phyloP scores from a whole-genome alignment of 768 basidiomycete genomes.

The Cystofilobasidium macerans region DNA sequence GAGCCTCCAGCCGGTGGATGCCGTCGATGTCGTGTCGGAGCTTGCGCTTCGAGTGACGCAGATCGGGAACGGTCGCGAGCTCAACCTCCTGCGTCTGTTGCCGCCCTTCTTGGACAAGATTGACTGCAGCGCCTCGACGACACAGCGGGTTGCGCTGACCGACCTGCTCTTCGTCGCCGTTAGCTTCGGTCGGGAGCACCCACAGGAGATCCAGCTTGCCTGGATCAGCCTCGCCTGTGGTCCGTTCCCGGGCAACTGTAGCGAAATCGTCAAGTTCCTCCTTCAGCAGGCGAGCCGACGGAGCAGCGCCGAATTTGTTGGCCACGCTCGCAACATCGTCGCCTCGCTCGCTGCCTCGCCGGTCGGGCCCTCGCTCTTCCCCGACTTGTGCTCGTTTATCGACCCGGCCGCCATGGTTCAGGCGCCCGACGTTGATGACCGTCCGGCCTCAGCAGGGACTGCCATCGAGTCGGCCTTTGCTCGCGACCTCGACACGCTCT shows the following conservation, averaged over 20 bases:
- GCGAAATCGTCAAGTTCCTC: conserved; percentile 67
- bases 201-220: conserved; percentile 66
- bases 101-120: conserved; percentile 75
- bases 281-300: conserved; percentile 79
- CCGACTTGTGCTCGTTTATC: conserved; percentile 72
- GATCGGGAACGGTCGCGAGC: conserved; percentile 47
- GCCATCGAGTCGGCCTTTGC: conserved; percentile 30
- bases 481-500: conserved; percentile 58
- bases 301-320: conserved; percentile 63
- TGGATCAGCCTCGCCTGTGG: conserved; percentile 69
- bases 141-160: conserved; percentile 47
- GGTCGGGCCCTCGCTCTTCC: conserved; percentile 60
- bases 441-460: conserved; percentile 50
- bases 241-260: conserved; percentile 60
- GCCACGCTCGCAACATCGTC: conserved; percentile 67
- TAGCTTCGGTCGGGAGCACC: conserved; percentile 58
- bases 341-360: conserved; percentile 70
- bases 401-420: conserved; percentile 75
- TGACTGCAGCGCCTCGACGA: conserved; percentile 44
- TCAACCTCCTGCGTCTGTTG: conserved; percentile 59
- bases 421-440: conserved; percentile 44
- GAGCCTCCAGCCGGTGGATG: conserved; percentile 57
- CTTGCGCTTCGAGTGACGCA: conserved; percentile 62
- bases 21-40: conserved; percentile 53
- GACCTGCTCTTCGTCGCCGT: conserved; percentile 74